Evolutionary conservation across 805 yeast genomes (phyloP), one percentile per base, ranked within the genome.

Genomic region (Metschnikowia borealis): DNA sequence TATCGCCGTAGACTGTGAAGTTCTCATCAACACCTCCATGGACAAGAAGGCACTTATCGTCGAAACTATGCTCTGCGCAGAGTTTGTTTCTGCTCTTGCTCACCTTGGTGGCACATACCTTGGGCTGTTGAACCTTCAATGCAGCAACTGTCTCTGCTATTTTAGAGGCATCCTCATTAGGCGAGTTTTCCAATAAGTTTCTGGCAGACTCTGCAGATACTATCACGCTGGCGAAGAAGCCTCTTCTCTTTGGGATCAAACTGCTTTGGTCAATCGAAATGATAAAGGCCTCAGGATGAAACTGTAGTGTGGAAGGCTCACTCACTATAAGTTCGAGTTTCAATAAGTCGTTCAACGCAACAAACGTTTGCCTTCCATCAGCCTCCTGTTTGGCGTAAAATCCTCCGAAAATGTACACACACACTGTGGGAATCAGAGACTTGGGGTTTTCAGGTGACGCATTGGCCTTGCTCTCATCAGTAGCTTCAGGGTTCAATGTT

Each of bases 11-110:
- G 2, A 63, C 61, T 11, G 67, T 56, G 8, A 49, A 40, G 1
- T 60, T 42, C 15, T 68, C 68, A 49, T 67, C 63, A 43, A 69
- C 66, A 2, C 78, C 78, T 1, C 78, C 78, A 36, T 73, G 78
- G 7, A 73, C 54, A 11, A 73, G 29, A 13, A 71, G 60, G 11
- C 68, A 64, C 50, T 65, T 68, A 18, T 61, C 63, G 18, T 57
- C 54, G 48, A 69, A 65, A 47, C 50, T 66, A 15, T 52, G 48
- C 17, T 59, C 62, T 0, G 49, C 45, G 42, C 33, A 14, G 38
- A 31, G 8, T 20, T 47, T 44, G 35, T 46, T 31, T 21, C 41
- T 31, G 42, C 36, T 41, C 29, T 34, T 33, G 36, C 29, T 32
- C 6, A 15, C 44, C 32, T 26, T 17, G 4, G n/a, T n/a, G 20